Base-by-base conservation (phyloP, 2,329 filamentous ascomycete species). In the Aspergillus ibericus region DNA sequence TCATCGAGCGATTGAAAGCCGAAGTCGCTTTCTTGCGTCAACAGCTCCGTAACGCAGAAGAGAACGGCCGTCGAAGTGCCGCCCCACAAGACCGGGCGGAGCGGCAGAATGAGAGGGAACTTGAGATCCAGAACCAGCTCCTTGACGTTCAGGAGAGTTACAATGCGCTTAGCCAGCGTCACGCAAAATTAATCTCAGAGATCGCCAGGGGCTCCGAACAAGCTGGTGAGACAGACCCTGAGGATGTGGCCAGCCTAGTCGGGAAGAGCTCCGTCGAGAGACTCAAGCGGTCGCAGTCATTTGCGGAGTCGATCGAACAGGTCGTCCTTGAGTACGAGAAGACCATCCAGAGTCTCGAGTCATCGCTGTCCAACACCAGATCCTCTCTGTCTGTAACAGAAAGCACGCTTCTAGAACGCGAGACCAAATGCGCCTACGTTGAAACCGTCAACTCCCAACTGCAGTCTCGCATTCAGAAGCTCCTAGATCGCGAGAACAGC, bases 261-360 rank as follows among this genome's bases (percentile, higher is more conserved):
- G 80, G 88, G 15, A 91, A 88, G 55, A 92, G 93, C 71, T 91
- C 92, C 0, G 88, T 92, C 22, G 93, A 97, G 72, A 85, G 95
- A 54, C 79, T 98, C 63, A 96, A 97, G 72, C 88, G 95, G 40
- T 99, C 96, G 16, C 96, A 96, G 72, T 96, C 91, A 0, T 98
- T 99, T 72, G 93, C 93, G 1, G 90, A 96, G 72, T 93, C 93
- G 27, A 93, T 99, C 18, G 95, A 99, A 70, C 91, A 96, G 70
- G 92, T 99, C 20, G 92, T 99, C 3, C 80, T 98, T 50, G 95
- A 99, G 76, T 99, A 99, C 72, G 96, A 99, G 75, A 98, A 96
- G 82, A 99, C 96, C 0, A 99, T 99, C 51, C 93, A 98, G 73
- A 89, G 86, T 54, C 83, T 99, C 15, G 95, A 99, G 75, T 88